Evolutionary conservation across 2,329 filamentous ascomycete genomes (phyloP).

Genomic region (Talaromyces funiculosus): DNA sequence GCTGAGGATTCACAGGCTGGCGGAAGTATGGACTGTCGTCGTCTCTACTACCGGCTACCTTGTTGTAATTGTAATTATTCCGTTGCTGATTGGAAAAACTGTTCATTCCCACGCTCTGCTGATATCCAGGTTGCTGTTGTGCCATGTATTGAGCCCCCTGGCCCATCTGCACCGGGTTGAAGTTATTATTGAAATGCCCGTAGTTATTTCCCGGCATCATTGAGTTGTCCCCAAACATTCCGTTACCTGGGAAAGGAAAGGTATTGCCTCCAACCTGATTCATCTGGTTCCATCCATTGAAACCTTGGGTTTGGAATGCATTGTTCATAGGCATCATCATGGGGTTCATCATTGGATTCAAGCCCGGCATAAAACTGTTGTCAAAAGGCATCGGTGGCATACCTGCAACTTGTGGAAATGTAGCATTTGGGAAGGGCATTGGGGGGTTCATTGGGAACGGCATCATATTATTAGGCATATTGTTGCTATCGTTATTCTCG

Average conservation of each 20-base stretch:
- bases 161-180: slow-evolving; percentile 36
- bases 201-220: slow-evolving; percentile 25
- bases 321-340: slow-evolving; percentile 31
- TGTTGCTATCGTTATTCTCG: slow-evolving; percentile 17
- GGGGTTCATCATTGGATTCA: slow-evolving; percentile 35
- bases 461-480: slow-evolving; percentile 16
- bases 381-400: slow-evolving; percentile 32
- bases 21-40: slow-evolving; percentile 92
- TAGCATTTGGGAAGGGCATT: slow-evolving; percentile 31
- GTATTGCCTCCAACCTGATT: slow-evolving; percentile 43
- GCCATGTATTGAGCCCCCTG: slow-evolving; percentile 24
- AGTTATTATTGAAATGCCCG: slow-evolving; percentile 23
- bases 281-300: slow-evolving; percentile 41
- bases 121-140: slow-evolving; percentile 26
- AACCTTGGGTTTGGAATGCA: slow-evolving; percentile 30
- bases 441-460: slow-evolving; percentile 28
- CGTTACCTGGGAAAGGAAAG: slow-evolving; percentile 30
- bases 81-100: slow-evolving; percentile 56
- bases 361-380: slow-evolving; percentile 28
- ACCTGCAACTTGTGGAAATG: slow-evolving; percentile 27
- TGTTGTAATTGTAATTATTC: slow-evolving; percentile 38
- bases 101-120: slow-evolving; percentile 30
- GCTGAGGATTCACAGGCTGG: slow-evolving; percentile 90
- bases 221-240: slow-evolving; percentile 32
- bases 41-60: slow-evolving; percentile 53